These are phyloP conservation scores for Boletus vermiculosoides DNA, from an alignment of 768 basidiomycete genomes.

Conservation along the genomic window DNA sequence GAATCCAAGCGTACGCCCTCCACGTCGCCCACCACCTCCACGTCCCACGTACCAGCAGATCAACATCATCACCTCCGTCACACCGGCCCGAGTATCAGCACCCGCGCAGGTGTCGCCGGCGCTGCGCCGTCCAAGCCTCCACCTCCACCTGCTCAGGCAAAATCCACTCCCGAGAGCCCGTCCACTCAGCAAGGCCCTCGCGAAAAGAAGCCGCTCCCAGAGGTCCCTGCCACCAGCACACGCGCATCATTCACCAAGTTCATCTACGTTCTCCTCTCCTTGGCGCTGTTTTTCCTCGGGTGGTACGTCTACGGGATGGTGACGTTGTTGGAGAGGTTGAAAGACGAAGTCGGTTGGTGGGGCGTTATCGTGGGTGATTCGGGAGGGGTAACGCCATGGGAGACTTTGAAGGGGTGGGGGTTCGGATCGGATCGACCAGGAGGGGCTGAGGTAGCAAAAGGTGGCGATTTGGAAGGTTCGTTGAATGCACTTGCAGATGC, in stretches of 20 bases:
- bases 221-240: constrained; percentile 3
- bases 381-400: background rate
- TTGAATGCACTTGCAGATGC: constrained; percentile 60
- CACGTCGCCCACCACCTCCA: constrained; percentile 9
- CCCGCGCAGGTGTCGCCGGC: background rate
- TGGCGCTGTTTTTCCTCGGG: constrained; percentile 42
- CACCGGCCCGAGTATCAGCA: constrained; percentile 16
- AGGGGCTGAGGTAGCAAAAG: background rate
- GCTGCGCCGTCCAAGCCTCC: constrained; percentile 3
- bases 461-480: constrained; percentile 47
- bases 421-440: constrained; percentile 6
- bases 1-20: constrained; percentile 7
- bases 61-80: constrained; percentile 19
- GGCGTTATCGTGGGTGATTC: constrained; percentile 7
- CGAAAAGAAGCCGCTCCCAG: background rate
- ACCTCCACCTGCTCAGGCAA: background rate
- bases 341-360: constrained; percentile 63
- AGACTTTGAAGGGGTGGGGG: background rate
- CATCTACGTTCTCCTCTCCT: constrained; percentile 46
- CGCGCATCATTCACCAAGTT: constrained; percentile 33
- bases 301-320: constrained; percentile 53
- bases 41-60: constrained; percentile 5
- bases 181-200: background rate
- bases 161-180: background rate
- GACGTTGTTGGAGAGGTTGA: constrained; percentile 43